Percentiles rank a stretch among this genome's conserved stretches.
Evolutionary conservation across 1,284 basidiomycete genomes (phyloP).

Genomic region (Trichosporon ovoides): DNA sequence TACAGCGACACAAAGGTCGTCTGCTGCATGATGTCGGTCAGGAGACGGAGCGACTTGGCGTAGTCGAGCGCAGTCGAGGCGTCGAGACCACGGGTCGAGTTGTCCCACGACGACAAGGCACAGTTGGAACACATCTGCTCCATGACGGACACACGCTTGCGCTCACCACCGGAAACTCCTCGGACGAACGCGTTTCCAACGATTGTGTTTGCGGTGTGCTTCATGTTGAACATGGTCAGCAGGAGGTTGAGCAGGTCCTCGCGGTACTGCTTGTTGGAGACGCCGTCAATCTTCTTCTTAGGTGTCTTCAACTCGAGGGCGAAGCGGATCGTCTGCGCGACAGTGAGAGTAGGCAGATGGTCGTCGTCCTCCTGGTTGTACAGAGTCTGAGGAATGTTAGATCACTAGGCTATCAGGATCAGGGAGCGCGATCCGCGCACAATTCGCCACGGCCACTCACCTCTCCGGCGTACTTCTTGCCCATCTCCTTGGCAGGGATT

Average conservation of each 20-base stretch:
- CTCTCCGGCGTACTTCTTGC: constrained; percentile 54
- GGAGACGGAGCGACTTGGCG: constrained; percentile 55
- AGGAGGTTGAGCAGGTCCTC: constrained; percentile 54
- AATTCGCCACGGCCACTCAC: constrained; percentile 13
- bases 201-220: constrained; percentile 56
- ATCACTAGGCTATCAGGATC: too few species aligned
- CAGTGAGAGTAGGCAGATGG: constrained; percentile 60
- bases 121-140: constrained; percentile 55
- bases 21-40: constrained; percentile 53
- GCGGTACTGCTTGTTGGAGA: constrained; percentile 52
- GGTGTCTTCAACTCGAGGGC: constrained; percentile 56
- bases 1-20: constrained; percentile 54
- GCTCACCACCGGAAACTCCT: constrained; percentile 51
- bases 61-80: constrained; percentile 58
- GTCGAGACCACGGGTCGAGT: constrained; percentile 51
- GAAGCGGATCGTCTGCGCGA: constrained; percentile 56
- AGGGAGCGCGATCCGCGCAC: neutral
- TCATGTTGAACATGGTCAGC: constrained; percentile 59
- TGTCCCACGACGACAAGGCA: constrained; percentile 53
- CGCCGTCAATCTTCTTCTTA: constrained; percentile 53
- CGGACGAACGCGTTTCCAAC: constrained; percentile 51
- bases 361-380: constrained; percentile 56
- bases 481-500: constrained; percentile 53
- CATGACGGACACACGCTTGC: constrained; percentile 57
- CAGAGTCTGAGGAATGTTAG: constrained; percentile 33